phyloP scores from a whole-genome alignment of 208 protist species.

The Strigomonas galati region DNA sequence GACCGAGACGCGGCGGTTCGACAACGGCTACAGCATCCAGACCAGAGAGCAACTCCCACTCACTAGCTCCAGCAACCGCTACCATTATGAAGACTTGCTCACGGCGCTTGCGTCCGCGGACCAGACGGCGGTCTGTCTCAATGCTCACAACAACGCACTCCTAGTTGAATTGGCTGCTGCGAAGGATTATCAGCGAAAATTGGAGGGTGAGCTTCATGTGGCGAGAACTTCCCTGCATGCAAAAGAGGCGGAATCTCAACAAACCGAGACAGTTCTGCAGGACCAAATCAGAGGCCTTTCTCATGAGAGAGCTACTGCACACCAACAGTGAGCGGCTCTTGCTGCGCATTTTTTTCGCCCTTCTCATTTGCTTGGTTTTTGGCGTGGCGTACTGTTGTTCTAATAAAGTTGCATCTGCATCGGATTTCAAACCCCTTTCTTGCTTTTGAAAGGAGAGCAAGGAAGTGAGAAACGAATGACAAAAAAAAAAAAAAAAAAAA shows the following conservation, averaged over 20 bases:
- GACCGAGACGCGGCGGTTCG: background rate
- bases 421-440: no score
- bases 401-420: background rate
- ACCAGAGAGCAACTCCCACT: background rate
- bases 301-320: slow-evolving; percentile 39
- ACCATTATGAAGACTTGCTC: slow-evolving; percentile 51
- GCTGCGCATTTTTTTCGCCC: slow-evolving; percentile 7
- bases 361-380: background rate
- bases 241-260: slow-evolving; percentile 41
- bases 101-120: slow-evolving; percentile 61
- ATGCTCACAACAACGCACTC: slow-evolving; percentile 62
- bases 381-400: background rate
- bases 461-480: no score
- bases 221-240: slow-evolving; percentile 31
- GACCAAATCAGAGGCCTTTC: slow-evolving; percentile 73
- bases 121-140: slow-evolving; percentile 55
- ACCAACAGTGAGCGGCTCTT: background rate
- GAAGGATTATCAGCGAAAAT: slow-evolving; percentile 36
- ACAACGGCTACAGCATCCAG: background rate
- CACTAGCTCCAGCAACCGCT: background rate
- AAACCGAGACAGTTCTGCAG: slow-evolving; percentile 50
- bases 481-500: slow-evolving; percentile 3
- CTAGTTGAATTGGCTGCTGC: slow-evolving; percentile 58
- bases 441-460: no score
- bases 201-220: slow-evolving; percentile 32